Percentiles rank a stretch among this genome's conserved stretches.
Conservation (phyloP, 2,329 filamentous ascomycete species). For the Magnaporthales sp. region DNA sequence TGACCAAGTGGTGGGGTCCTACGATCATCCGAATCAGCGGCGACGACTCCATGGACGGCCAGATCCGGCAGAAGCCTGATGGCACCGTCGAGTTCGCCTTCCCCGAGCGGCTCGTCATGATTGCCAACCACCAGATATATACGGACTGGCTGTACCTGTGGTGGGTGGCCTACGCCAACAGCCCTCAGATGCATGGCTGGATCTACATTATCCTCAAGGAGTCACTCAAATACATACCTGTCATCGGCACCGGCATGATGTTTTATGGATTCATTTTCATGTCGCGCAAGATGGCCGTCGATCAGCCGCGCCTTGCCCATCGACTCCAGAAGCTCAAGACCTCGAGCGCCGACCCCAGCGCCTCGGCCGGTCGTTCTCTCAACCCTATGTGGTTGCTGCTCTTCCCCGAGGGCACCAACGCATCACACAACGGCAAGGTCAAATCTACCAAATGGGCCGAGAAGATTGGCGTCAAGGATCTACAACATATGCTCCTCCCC, state of each 20-base stretch:
- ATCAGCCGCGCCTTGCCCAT: constrained; percentile 66
- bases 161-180: constrained; percentile 83
- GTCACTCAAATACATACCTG: constrained; percentile 70
- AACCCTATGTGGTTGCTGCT: constrained; percentile 87
- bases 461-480: constrained; percentile 65
- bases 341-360: constrained; percentile 44
- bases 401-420: constrained; percentile 82
- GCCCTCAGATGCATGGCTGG: constrained; percentile 70
- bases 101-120: constrained; percentile 71
- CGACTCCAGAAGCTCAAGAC: constrained; percentile 63
- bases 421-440: constrained; percentile 59
- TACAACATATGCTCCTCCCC: constrained; percentile 66
- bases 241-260: constrained; percentile 74
- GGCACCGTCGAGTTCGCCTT: constrained; percentile 72
- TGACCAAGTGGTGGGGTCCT: constrained; percentile 84
- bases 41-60: constrained; percentile 67
- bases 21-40: constrained; percentile 77
- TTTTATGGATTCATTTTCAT: constrained; percentile 89
- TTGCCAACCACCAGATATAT: constrained; percentile 88
- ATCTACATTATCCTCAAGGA: constrained; percentile 89
- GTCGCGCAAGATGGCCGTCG: constrained; percentile 78
- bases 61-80: constrained; percentile 61
- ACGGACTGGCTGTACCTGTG: constrained; percentile 90
- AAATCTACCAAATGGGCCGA: constrained; percentile 69
- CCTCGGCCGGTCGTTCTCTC: constrained; percentile 32